Base-by-base conservation (phyloP, 2,329 filamentous ascomycete species). In the Colletotrichum tabaci region DNA sequence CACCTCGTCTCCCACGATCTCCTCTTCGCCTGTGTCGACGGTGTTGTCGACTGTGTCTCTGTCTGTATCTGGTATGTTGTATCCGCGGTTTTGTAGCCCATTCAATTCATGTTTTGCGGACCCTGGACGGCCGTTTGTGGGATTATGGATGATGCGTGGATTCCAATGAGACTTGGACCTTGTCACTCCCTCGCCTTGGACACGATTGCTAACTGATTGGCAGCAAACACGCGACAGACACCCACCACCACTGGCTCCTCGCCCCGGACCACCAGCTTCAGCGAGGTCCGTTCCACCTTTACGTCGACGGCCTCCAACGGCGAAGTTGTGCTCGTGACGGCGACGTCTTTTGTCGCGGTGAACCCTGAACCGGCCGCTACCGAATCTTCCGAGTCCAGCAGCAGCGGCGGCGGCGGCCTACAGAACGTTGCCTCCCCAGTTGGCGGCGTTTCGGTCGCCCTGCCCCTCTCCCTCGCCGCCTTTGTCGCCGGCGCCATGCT, bases 331-430 rank as follows among this genome's bases (percentile, higher is more conserved):
- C 81, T 84, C 15, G 78, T 87, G 60, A 88, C 86, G 13, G 82
- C 82, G n/a, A 88, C 86, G 1, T 86, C 85, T 0, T 86, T 81
- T 76, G 86, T 88, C 3, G 82, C 80, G 26, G 83, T 85, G 49
- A 80, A 83, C 13, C 82, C 84, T 1, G 79, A 81, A 0, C 74
- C 77, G 26, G 74, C 78, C 40, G 66, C 79, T 12, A 77, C 78
- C n/a, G 72, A 73, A 18, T 73, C 73, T 26, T 67, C 75, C 68
- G 74, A 40, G 21, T 58, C 64, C 40, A 46, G 69, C 53, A 21
- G 57, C 64, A 40, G 65, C 57, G 13, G 60, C 12, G 61, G 77
- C 50, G 79, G 82, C 46, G 78, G 77, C 40, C 77, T 85, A 40
- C 84, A 85, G 74, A 83, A 82, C 73, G 80, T 75, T 4, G 83